Conservation (phyloP, 2,329 filamentous ascomycete genomes). For the Penicillium sp. region DNA sequence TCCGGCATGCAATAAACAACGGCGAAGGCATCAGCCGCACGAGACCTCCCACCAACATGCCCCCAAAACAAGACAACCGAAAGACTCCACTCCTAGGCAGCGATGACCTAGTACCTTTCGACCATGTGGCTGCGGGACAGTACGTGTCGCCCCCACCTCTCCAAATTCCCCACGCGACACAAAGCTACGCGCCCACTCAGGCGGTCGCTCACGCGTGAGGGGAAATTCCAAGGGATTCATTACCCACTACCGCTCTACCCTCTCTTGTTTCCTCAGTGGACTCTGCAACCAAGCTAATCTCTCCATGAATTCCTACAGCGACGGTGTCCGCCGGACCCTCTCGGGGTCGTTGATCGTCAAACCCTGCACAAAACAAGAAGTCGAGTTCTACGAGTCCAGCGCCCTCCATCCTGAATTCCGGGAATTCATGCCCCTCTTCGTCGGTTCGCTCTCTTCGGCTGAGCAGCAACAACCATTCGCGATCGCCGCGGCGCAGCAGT, state of each 20-base stretch:
- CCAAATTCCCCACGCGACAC: slow-evolving; percentile 7
- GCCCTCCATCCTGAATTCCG: slow-evolving; percentile 70
- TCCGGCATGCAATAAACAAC: slow-evolving; percentile 11
- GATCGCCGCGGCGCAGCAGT: slow-evolving; percentile 52
- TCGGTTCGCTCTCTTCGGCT: slow-evolving; percentile 75
- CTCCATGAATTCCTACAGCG: slow-evolving; percentile 53
- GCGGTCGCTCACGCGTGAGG: neutral
- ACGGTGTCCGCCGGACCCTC: slow-evolving; percentile 82
- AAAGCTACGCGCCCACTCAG: neutral
- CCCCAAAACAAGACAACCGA: slow-evolving; percentile 31
- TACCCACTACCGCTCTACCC: neutral
- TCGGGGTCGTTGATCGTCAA: slow-evolving; percentile 89
- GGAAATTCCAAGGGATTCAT: neutral
- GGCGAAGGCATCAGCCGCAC: neutral
- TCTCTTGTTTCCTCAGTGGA: neutral
- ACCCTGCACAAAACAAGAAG: slow-evolving; percentile 81
- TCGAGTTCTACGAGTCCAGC: slow-evolving; percentile 83
- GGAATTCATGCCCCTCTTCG: slow-evolving; percentile 78
- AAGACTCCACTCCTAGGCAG: slow-evolving; percentile 38
- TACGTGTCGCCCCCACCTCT: slow-evolving; percentile 35
- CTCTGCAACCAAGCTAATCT: neutral
- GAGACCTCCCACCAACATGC: slow-evolving; percentile 27
- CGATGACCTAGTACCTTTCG: slow-evolving; percentile 45
- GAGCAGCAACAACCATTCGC: slow-evolving; percentile 45
- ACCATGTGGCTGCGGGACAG: slow-evolving; percentile 51